Percentiles rank a stretch among this genome's conserved stretches.
Conservation (phyloP, 2,329 filamentous ascomycete genomes). For the Fusarium albidum region DNA sequence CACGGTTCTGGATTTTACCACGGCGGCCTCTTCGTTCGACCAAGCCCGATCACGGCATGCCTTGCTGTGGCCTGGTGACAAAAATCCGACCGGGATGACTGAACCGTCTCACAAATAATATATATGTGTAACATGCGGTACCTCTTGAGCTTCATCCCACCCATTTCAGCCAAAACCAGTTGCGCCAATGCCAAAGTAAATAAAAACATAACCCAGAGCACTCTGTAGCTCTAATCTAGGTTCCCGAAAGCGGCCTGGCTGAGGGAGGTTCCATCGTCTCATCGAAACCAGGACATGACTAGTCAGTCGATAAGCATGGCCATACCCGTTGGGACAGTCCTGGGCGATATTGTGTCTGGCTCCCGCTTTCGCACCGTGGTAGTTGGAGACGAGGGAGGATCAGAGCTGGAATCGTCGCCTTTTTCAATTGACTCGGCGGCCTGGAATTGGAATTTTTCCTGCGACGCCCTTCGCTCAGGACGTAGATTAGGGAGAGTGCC, state of each 20-base stretch:
- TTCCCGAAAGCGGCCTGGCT: neutral
- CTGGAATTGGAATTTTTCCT: slow-evolving; percentile 29
- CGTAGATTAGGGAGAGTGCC: slow-evolving; percentile 37
- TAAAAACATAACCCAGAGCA: slow-evolving; percentile 19
- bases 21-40: no score
- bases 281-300: neutral
- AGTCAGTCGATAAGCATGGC: slow-evolving; percentile 48
- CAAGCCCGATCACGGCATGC: slow-evolving; percentile 14
- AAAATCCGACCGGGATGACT: slow-evolving; percentile 11
- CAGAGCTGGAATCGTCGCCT: slow-evolving; percentile 8
- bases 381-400: slow-evolving; percentile 32
- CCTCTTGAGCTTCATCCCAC: slow-evolving; percentile 9
- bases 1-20: no score
- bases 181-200: slow-evolving; percentile 28
- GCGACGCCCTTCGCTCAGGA: slow-evolving; percentile 24
- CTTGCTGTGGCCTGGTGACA: slow-evolving; percentile 14
- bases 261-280: neutral
- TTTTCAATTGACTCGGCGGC: slow-evolving; percentile 18
- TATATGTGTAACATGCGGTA: slow-evolving; percentile 21
- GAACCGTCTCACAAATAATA: slow-evolving; percentile 10
- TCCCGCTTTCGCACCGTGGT: slow-evolving; percentile 24
- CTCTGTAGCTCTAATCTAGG: slow-evolving; percentile 6
- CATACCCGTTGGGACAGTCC: slow-evolving; percentile 52
- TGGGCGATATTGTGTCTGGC: slow-evolving; percentile 54
- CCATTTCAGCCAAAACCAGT: slow-evolving; percentile 19